Percentiles rank a stretch among this genome's conserved stretches.
Conservation (phyloP, 805 yeast species). For the Tetrapisispora nanseiensis region DNA sequence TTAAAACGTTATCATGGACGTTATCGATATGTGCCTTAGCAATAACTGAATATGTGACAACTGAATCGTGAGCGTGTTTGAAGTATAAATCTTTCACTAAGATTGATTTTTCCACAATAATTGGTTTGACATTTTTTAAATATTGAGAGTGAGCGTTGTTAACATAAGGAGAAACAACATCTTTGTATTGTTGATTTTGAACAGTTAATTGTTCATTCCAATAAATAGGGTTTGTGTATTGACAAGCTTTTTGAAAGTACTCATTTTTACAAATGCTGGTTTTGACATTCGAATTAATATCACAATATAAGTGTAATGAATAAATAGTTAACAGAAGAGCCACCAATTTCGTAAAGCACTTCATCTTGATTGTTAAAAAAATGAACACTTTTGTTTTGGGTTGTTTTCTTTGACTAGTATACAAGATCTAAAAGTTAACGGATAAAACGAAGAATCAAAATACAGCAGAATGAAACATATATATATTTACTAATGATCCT, state of each 20-base stretch:
- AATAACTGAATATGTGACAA: background rate
- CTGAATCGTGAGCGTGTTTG: background rate
- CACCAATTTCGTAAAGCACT: constrained; percentile 8
- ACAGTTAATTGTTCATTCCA: constrained; percentile 12
- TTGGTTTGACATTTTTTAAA: constrained; percentile 4
- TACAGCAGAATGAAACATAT: too few relatives aligned
- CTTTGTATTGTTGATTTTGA: constrained; percentile 9
- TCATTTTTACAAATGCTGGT: constrained; percentile 10
- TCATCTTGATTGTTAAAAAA: too few relatives aligned
- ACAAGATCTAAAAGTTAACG: too few relatives aligned
- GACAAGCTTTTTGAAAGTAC: constrained; percentile 10
- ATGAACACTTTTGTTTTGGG: too few relatives aligned
- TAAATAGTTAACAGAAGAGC: constrained; percentile 8
- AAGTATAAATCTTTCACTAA: background rate
- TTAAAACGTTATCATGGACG: background rate
- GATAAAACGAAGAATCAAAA: too few relatives aligned
- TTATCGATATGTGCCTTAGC: background rate
- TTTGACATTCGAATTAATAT: constrained; percentile 4
- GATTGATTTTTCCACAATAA: constrained; percentile 1
- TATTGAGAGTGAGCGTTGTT: constrained; percentile 3
- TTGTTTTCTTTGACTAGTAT: too few relatives aligned
- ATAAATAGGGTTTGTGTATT: constrained; percentile 13
- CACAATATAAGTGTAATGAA: constrained; percentile 16
- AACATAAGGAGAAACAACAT: constrained; percentile 11
- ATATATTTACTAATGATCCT: too few relatives aligned